Evolutionary conservation across 2,329 filamentous ascomycete species (phyloP).

Genomic region (Penicillium sp.): DNA sequence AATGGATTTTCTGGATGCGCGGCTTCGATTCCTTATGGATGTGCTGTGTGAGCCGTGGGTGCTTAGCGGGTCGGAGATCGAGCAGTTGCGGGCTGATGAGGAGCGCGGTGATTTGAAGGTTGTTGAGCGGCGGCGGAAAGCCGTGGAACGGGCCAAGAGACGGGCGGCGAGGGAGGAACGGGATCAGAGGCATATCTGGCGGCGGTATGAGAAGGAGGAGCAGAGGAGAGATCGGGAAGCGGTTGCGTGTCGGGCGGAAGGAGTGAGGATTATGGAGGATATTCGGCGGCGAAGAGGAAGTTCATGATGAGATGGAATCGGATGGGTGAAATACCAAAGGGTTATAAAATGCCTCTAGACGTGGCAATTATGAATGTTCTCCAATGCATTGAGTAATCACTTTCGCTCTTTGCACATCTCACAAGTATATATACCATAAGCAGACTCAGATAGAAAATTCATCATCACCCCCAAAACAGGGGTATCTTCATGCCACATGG

Average conservation of each 20-base stretch:
- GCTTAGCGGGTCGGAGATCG: constrained; percentile 42
- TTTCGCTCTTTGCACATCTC: too few relatives aligned
- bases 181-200: constrained; percentile 34
- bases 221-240: constrained; percentile 34
- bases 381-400: too few relatives aligned
- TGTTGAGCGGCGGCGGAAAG: constrained; percentile 34
- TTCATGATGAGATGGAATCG: too few relatives aligned
- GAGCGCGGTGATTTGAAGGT: constrained; percentile 38
- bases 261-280: constrained; percentile 22
- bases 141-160: constrained; percentile 24
- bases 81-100: constrained; percentile 38
- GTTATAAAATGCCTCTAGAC: too few relatives aligned
- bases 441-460: constrained; percentile 9
- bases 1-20: constrained; percentile 48
- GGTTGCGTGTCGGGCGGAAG: constrained; percentile 28
- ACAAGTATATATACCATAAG: constrained; percentile 1
- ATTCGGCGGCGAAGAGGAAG: constrained; percentile 7
- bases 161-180: constrained; percentile 31
- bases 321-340: too few relatives aligned
- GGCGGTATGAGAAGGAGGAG: constrained; percentile 39
- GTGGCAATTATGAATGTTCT: too few relatives aligned
- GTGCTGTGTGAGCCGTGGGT: constrained; percentile 52
- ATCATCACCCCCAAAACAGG: constrained; percentile 12
- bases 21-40: constrained; percentile 45
- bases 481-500: constrained; percentile 19